A percentile compares a stretch with the other conserved stretches of the same genome.
Conservation (phyloP, 768 basidiomycete species). For the Paxillus ammoniavirescens region DNA sequence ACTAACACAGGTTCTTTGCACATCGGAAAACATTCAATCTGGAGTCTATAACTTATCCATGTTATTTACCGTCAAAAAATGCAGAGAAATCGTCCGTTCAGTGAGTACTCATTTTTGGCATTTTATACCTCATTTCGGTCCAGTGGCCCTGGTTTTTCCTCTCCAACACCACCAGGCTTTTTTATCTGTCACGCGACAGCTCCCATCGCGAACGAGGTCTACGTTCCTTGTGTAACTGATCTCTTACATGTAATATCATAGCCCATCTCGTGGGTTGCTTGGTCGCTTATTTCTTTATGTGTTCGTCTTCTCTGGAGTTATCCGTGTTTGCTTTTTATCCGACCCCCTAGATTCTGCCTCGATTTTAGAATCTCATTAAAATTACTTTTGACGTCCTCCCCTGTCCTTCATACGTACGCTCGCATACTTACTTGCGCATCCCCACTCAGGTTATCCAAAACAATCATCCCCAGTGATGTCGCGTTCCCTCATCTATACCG, state of each 20-base stretch:
- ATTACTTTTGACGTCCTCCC: constrained; percentile 21
- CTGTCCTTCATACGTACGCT: constrained; percentile 22
- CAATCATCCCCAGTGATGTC: constrained; percentile 63
- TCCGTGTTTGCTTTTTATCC: constrained; percentile 15
- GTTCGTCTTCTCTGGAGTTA: constrained; percentile 12
- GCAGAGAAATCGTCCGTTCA: constrained; percentile 36
- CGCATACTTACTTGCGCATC: constrained; percentile 17
- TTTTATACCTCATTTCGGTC: constrained; percentile 24
- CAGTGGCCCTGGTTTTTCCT: constrained; percentile 14
- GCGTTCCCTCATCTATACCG: constrained; percentile 68
- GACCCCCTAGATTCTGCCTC: constrained; percentile 16
- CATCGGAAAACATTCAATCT: constrained; percentile 32
- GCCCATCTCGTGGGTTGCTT: constrained; percentile 14
- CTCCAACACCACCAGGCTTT: constrained; percentile 17
- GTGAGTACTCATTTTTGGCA: constrained; percentile 25
- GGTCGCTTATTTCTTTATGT: constrained; percentile 10
- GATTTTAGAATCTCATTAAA: constrained; percentile 21
- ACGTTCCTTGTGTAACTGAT: constrained; percentile 29
- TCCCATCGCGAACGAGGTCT: constrained; percentile 26
- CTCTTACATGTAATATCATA: constrained; percentile 38
- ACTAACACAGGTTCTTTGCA: constrained; percentile 14
- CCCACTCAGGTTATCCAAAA: constrained; percentile 39
- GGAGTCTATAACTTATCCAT: constrained; percentile 34
- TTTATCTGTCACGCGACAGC: constrained; percentile 37
- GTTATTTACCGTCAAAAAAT: constrained; percentile 36